Base-by-base conservation (phyloP, 108 stramenopile genomes). In the Cyclotella baltica region DNA sequence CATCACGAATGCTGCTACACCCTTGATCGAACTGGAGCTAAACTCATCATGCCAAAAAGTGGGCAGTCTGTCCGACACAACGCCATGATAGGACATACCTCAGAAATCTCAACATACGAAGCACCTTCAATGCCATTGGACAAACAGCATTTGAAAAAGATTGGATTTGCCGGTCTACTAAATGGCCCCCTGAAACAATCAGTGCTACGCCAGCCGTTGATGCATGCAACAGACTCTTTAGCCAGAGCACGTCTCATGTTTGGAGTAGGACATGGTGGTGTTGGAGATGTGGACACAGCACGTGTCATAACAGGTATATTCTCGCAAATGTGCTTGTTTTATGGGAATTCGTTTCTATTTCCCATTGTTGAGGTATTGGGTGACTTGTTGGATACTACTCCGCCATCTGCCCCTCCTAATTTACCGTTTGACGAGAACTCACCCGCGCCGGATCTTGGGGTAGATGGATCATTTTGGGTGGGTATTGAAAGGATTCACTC, bases 221-320 rank as follows among this genome's bases (percentile, higher is more conserved):
- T 94, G 78, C 79, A 87, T 74, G 93, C 91, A 20, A 92, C 93
- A 20, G 93, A 94, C 62, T 94, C 93, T 28, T 77, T 94, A 58
- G 88, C 90, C 0, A 77, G 93, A 59, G 93, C 93, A n/a, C 82
- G 93, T 62, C 85, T 92, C 64, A 94, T 94, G 93, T 94, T 92
- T 81, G 91, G 91, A 34, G 67, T 70, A 11, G 85, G 85, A 43
- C 63, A 71, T 22, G 87, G 83, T 43, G 75, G 83, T 50, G 88
- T 86, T 33, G 89, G 89, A 25, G 80, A 81, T 23, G 63, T 68
- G 38, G 91, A 94, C 53, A 90, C 91, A 10, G 90, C 93, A n/a
- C 83, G 93, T 25, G 93, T 94, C 55, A 81, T 94, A 48, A 77
- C 90, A 11, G 79, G 88, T 2, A 92, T 94, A 50, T 94, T 90